Conservation (phyloP, 306 rosid species). For the Prunus mira region DNA sequence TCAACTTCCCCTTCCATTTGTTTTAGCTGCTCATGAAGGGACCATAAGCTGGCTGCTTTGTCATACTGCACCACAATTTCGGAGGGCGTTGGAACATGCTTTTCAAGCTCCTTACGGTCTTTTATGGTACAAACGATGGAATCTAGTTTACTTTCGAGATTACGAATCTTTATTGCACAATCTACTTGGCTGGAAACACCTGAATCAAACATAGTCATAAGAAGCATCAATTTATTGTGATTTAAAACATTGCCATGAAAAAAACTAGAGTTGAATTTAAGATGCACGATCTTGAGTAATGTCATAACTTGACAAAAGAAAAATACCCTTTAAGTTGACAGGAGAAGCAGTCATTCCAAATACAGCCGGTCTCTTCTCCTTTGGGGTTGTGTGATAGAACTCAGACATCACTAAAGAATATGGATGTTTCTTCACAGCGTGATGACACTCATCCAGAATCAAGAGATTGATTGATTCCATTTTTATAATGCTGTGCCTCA, state of each 20-base stretch:
- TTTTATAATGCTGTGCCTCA: slow-evolving; percentile 95
- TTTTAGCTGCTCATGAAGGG: slow-evolving; percentile 93
- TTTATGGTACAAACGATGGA: slow-evolving; percentile 91
- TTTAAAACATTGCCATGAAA: not conserved
- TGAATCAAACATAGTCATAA: slow-evolving; percentile 44
- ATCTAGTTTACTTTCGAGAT: slow-evolving; percentile 98
- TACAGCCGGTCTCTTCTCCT: slow-evolving; percentile 83
- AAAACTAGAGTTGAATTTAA: not conserved
- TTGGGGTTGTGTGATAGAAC: slow-evolving; percentile 92
- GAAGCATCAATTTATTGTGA: not conserved
- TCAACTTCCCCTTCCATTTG: slow-evolving; percentile 96
- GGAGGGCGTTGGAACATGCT: slow-evolving; percentile 96
- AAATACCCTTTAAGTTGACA: slow-evolving; percentile 87
- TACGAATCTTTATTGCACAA: slow-evolving; percentile 96
- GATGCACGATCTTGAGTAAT: not conserved
- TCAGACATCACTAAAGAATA: slow-evolving; percentile 98
- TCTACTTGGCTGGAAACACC: slow-evolving; percentile 98
- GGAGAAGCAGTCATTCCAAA: slow-evolving; percentile 99
- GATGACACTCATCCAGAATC: slow-evolving; percentile 97
- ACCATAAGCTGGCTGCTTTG: slow-evolving; percentile 90
- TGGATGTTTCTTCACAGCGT: slow-evolving; percentile 98
- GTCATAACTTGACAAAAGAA: not conserved
- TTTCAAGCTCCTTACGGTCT: slow-evolving; percentile 97
- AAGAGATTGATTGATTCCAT: slow-evolving; percentile 89
- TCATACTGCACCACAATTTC: slow-evolving; percentile 91